Evolutionary conservation across 2,329 filamentous ascomycete genomes (phyloP).

Genomic region (Neofusicoccum kwambonambiense): DNA sequence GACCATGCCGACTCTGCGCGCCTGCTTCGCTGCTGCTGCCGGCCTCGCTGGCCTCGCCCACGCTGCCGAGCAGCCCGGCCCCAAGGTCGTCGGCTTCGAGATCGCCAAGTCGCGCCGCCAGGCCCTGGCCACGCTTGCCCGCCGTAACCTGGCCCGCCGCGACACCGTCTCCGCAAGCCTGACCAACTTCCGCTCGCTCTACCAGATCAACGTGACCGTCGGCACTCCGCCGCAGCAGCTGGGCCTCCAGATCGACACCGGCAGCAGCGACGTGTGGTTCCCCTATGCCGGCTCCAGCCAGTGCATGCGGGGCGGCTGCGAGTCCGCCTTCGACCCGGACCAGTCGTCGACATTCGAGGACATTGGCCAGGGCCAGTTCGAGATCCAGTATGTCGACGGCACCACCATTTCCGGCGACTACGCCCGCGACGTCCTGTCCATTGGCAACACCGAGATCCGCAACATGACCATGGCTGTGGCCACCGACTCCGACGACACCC

Average conservation of each 20-base stretch:
- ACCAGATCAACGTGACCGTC: constrained; percentile 19
- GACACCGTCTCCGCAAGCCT: constrained; percentile 3
- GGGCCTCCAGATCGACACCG: constrained; percentile 14
- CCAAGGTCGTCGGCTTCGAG: constrained; percentile 13
- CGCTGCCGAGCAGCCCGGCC: background rate
- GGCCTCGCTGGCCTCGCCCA: background rate
- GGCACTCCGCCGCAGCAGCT: constrained; percentile 18
- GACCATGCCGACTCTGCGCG: constrained; percentile 1
- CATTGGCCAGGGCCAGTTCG: background rate
- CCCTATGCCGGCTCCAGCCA: background rate
- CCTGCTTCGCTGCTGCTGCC: background rate
- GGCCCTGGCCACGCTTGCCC: background rate
- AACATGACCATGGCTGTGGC: constrained; percentile 17
- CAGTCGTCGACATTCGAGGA: constrained; percentile 14
- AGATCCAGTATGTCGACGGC: constrained; percentile 16
- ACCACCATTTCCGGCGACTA: constrained; percentile 11
- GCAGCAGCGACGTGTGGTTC: constrained; percentile 17
- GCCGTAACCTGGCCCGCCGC: constrained; percentile 10
- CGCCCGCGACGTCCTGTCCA: constrained; percentile 1
- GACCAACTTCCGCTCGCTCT: background rate
- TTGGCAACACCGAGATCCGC: constrained; percentile 7
- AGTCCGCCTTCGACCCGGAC: background rate
- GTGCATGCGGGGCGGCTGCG: background rate
- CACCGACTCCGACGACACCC: background rate
- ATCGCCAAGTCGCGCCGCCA: constrained; percentile 3